Evolutionary conservation across 441 rosid species (phyloP), one percentile per base, ranked within the genome.

Genomic region (Gossypium laxum): DNA sequence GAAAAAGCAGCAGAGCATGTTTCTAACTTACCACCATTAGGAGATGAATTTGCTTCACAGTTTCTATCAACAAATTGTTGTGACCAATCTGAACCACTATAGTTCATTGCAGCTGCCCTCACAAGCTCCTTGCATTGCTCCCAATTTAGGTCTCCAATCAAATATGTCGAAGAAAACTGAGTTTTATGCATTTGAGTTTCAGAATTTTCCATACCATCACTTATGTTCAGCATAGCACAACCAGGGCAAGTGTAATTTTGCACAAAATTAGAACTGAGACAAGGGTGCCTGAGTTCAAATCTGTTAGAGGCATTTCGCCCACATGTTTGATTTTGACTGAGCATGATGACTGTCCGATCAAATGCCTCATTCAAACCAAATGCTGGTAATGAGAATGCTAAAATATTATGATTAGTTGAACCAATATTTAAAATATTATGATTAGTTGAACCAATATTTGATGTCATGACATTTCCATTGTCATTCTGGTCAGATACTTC

Each of bases 331-430:
- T 61, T 57, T 70, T 66, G 79, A 32, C 68, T 61, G 30, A 88
- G 74, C 80, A 83, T 79, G 62, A 65, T 70, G 32, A 88, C 67
- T 19, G 90, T 79, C 81, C 88, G 80, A 58, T 85, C 89, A 80
- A 84, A 88, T 67, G 91, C 88, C 72, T 73, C 86, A 17, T 74
- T 85, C 83, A 85, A 73, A 62, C 91, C 87, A 75, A 86, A 83
- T 30, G 82, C 76, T 0, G 84, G 84, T 55, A 85, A 71, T 0
- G 87, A 85, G 69, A 78, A 82, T 4, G 86, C 83, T 72, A 81
- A 80, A 70, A 86, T 72, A 30, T 52, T 43, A 74, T 80, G 80
- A 72, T 78, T 77, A n/a, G 21, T 30, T 12, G 54, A 77, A 34
- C 85, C 79, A 14, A 83, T 64, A 56, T 78, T 77, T 43, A 81